Base-by-base conservation (phyloP, 345 rosid genomes). In the Pistacia vera region DNA sequence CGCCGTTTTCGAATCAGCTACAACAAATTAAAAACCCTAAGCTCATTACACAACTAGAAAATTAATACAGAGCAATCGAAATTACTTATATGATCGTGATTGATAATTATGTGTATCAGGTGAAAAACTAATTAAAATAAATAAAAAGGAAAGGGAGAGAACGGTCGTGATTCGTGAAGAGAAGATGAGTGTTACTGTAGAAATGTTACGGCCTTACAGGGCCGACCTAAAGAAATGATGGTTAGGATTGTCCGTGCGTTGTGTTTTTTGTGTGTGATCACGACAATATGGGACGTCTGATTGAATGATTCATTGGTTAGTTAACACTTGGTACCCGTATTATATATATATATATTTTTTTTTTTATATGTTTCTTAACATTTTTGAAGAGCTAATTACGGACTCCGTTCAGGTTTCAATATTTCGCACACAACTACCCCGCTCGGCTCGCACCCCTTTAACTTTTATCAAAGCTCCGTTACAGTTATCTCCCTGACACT, bases 21-120 rank as follows among this genome's bases (percentile, higher is more conserved):
- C 51, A 65, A 72, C 51, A 80, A 81, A 69, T 16, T 18, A 46
- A 30, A 46, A 72, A 61, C 69, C 80, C 73, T 79, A 79, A 58
- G 56, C 68, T 60, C 66, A 59, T 2, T 6, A 22, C 1, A 51
- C 41, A 30, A 28, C 30, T 16, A 13, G 38, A 48, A 46, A 14
- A 13, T 28, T 44, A 28, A 25, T 7, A 28, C 28, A 8, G 9
- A 12, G 28, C 36, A 74, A 67, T 20, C 44, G 58, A 17, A 30
- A 22, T 17, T 6, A 18, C 11, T 33, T 61, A 4, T 30, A 25
- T 7, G 10, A 22, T 7, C 1, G 7, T 48, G 20, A 28, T n/a
- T 16, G 14, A 14, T 25, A 28, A 28, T 10, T 57, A 3, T 25
- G 2, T 18, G 48, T 22, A 66, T 11, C 8, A 46, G 4, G 4